These are phyloP conservation scores for Tetraselmis striata DNA, from an alignment of 139 green algal species.

Conservation along the genomic window DNA sequence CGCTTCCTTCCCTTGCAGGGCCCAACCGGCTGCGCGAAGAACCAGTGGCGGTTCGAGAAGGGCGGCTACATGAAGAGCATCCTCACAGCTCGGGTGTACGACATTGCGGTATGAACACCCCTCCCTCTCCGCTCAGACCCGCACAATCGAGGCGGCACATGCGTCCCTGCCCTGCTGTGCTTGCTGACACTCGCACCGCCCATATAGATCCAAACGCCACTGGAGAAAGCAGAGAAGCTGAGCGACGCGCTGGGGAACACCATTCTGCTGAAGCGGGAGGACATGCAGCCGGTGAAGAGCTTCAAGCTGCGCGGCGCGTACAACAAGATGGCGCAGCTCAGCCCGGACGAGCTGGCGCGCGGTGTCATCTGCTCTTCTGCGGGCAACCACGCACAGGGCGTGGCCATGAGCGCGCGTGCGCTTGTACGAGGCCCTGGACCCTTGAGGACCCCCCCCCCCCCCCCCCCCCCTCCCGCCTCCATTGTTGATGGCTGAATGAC, in stretches of 20 bases:
- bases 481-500: too few relatives aligned
- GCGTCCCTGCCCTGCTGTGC: background rate
- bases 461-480: too few relatives aligned
- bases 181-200: too few relatives aligned
- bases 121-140: too few relatives aligned
- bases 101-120: constrained; percentile 72
- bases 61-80: constrained; percentile 86
- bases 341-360: constrained; percentile 47
- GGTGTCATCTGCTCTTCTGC: constrained; percentile 90
- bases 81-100: constrained; percentile 91
- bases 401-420: constrained; percentile 67
- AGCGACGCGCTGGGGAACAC: constrained; percentile 58
- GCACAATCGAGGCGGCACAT: too few relatives aligned
- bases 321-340: constrained; percentile 87
- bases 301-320: constrained; percentile 93
- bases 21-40: constrained; percentile 45
- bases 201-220: constrained; percentile 73
- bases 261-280: constrained; percentile 90
- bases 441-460: too few relatives aligned
- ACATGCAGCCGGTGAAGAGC: constrained; percentile 75
- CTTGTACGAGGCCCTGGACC: too few relatives aligned
- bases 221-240: constrained; percentile 74
- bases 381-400: constrained; percentile 95
- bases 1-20: constrained; percentile 26
- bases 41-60: constrained; percentile 48